phyloP scores from a whole-genome alignment of 768 basidiomycete genomes.

The Suillus sp. region DNA sequence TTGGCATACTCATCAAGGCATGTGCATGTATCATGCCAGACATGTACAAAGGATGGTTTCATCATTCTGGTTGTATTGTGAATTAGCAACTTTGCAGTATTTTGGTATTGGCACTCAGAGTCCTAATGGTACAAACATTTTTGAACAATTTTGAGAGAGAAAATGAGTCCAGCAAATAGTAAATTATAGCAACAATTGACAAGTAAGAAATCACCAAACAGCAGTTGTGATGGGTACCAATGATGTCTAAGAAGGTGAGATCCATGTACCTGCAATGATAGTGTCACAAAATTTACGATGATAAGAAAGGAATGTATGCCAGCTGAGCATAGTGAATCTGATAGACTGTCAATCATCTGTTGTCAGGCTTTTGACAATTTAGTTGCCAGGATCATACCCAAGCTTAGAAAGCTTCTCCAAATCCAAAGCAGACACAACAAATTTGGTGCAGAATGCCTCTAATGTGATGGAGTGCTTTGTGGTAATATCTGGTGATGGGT shows the following conservation, averaged over 20 bases:
- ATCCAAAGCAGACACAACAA: background rate
- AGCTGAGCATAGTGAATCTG: constrained; percentile 7
- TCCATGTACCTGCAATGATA: constrained; percentile 8
- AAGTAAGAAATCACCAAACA: background rate
- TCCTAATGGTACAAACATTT: background rate
- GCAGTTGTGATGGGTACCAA: background rate
- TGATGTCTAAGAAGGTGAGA: background rate
- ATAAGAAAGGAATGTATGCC: constrained; percentile 2
- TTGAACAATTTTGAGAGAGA: background rate
- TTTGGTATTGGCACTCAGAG: too few species aligned
- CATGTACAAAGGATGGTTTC: constrained; percentile 11
- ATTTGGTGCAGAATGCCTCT: constrained; percentile 1
- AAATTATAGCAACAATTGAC: background rate
- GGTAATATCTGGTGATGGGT: background rate
- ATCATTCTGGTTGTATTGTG: background rate
- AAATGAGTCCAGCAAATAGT: too few species aligned
- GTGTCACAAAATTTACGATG: constrained; percentile 10
- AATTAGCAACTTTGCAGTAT: background rate
- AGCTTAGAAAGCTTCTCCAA: constrained; percentile 8
- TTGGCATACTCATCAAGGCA: constrained; percentile 13
- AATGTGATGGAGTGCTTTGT: background rate
- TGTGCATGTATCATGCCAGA: constrained; percentile 21
- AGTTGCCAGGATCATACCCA: constrained; percentile 9
- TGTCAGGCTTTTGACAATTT: constrained; percentile 1
- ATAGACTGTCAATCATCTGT: background rate